Percentiles rank a stretch among this genome's conserved stretches.
Conservation (phyloP, 2,329 filamentous ascomycete genomes). For the Hypomyces perniciosus region DNA sequence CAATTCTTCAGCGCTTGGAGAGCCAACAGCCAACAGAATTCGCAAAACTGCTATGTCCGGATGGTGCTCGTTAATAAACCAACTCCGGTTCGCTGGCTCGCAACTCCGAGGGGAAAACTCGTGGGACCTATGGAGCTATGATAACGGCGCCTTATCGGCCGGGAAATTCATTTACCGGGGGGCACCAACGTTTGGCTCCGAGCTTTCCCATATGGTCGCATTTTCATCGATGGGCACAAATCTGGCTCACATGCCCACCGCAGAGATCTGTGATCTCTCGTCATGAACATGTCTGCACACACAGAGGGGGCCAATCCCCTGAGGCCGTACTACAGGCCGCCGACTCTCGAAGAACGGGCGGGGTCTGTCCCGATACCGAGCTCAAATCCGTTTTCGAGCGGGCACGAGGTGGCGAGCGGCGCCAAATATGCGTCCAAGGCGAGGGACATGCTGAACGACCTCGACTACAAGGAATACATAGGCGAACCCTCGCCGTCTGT, state of each 20-base stretch:
- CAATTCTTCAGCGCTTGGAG: neutral
- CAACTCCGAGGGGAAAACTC: slow-evolving; percentile 19
- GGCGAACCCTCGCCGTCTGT: slow-evolving; percentile 69
- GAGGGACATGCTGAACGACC: slow-evolving; percentile 79
- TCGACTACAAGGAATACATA: slow-evolving; percentile 88
- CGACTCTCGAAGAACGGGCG: slow-evolving; percentile 45
- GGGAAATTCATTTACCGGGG: slow-evolving; percentile 31
- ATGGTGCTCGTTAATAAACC: slow-evolving; percentile 8
- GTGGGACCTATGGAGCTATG: slow-evolving; percentile 23
- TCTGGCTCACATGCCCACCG: slow-evolving; percentile 8
- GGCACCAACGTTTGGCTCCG: slow-evolving; percentile 17
- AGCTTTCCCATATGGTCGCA: slow-evolving; percentile 13
- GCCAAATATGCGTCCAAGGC: slow-evolving; percentile 48
- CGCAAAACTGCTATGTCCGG: slow-evolving; percentile 1
- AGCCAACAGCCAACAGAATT: neutral
- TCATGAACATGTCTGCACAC: slow-evolving; percentile 37
- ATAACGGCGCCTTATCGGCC: slow-evolving; percentile 25
- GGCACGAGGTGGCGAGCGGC: slow-evolving; percentile 30
- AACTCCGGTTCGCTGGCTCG: slow-evolving; percentile 18
- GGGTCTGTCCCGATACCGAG: slow-evolving; percentile 32
- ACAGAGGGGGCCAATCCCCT: slow-evolving; percentile 54
- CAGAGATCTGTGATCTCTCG: slow-evolving; percentile 23
- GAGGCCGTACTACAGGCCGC: slow-evolving; percentile 63
- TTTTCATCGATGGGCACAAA: slow-evolving; percentile 4
- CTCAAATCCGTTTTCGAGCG: slow-evolving; percentile 41